phyloP scores from a whole-genome alignment of 208 protist species.

The Lotmaria passim region DNA sequence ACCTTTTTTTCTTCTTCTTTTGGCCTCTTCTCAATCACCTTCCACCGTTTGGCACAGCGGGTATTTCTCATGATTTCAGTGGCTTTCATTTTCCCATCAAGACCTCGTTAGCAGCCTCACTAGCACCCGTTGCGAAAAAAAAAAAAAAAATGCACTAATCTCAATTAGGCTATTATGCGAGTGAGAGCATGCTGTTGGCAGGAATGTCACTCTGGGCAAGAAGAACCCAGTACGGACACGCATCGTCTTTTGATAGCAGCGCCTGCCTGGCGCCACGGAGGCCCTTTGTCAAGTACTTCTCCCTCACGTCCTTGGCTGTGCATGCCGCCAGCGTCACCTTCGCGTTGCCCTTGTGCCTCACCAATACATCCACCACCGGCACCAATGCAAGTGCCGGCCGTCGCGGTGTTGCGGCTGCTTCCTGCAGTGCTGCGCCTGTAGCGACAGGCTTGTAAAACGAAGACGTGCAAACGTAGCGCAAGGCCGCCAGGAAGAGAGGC shows the following conservation, averaged over 20 bases:
- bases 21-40: too few relatives aligned
- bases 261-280: slow-evolving; percentile 35
- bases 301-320: slow-evolving; percentile 25
- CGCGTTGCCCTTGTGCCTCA: background rate
- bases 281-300: slow-evolving; percentile 22
- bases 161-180: slow-evolving; percentile 21
- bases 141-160: too few relatives aligned
- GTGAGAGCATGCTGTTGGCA: background rate
- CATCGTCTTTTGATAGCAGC: slow-evolving; percentile 23
- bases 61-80: too few relatives aligned
- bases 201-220: slow-evolving; percentile 17
- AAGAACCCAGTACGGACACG: slow-evolving; percentile 31
- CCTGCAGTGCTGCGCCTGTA: too few relatives aligned
- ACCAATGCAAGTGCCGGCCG: slow-evolving; percentile 8
- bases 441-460: slow-evolving; percentile 25
- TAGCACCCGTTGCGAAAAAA: too few relatives aligned
- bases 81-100: background rate
- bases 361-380: slow-evolving; percentile 23
- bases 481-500: slow-evolving; percentile 27
- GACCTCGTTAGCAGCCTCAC: too few relatives aligned
- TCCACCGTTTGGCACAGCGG: too few relatives aligned
- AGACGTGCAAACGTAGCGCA: slow-evolving; percentile 28
- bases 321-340: slow-evolving; percentile 5
- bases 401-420: background rate
- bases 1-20: too few relatives aligned